A percentile compares a stretch with the other conserved stretches of the same genome.
These are phyloP conservation scores for Heterobasidion irregulare DNA, from an alignment of 1,284 basidiomycete genomes.

Conservation along the genomic window DNA sequence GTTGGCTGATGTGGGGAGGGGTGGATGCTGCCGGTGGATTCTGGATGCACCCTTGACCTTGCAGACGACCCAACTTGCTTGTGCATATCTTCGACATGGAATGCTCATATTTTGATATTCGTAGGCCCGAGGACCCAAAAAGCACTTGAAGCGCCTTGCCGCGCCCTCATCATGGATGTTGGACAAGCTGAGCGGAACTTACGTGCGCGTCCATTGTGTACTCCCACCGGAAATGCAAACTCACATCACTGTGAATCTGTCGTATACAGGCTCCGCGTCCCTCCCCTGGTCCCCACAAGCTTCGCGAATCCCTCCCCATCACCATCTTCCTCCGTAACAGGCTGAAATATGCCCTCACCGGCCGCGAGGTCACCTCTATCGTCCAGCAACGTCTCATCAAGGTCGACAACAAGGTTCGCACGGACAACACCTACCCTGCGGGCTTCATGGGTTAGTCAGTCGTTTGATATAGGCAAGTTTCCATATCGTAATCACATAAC, in stretches of 20 bases:
- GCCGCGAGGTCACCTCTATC: constrained; percentile 92
- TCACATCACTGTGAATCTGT: background rate
- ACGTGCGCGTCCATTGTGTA: constrained; percentile 49
- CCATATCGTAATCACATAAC: constrained; percentile 1
- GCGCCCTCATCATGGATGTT: constrained; percentile 99
- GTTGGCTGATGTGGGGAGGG: constrained; percentile 14
- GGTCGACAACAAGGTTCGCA: constrained; percentile 98
- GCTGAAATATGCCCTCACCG: constrained; percentile 97
- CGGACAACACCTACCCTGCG: constrained; percentile 93
- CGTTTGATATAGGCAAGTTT: background rate
- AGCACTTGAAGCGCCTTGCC: constrained; percentile 96
- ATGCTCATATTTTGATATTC: constrained; percentile 4
- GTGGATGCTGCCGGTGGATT: constrained; percentile 20
- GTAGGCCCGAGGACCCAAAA: constrained; percentile 97
- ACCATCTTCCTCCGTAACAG: constrained; percentile 98
- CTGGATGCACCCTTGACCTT: constrained; percentile 21
- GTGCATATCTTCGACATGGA: background rate
- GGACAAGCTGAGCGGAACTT: constrained; percentile 97
- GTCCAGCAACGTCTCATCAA: constrained; percentile 97
- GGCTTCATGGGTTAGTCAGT: constrained; percentile 85
- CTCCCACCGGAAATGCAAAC: background rate
- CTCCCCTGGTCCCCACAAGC: constrained; percentile 97
- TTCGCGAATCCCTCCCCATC: constrained; percentile 93
- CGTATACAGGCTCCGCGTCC: constrained; percentile 82
- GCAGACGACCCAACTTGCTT: no score